These are phyloP conservation scores for Paramecium tetraurelia DNA, from an alignment of 73 alveolate species.

Conservation along the genomic window DNA sequence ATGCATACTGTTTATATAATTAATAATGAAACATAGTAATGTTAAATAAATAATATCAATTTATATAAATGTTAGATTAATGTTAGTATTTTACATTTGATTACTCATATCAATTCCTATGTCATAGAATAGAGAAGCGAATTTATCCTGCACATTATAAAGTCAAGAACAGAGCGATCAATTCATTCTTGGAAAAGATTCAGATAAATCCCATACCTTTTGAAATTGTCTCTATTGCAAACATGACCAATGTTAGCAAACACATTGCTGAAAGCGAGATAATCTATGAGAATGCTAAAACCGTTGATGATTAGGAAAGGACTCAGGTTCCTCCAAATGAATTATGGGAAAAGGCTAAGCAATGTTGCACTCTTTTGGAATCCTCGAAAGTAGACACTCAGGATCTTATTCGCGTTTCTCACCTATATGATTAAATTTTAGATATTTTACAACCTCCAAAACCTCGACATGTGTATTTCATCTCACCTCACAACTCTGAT, in stretches of 20 bases:
- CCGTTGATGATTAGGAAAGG: background rate
- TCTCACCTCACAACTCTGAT: background rate
- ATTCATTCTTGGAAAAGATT: background rate
- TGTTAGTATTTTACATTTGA: conserved; percentile 1
- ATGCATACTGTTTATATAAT: background rate
- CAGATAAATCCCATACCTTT: background rate
- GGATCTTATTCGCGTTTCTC: background rate
- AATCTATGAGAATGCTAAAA: conserved; percentile 10
- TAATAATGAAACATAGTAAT: background rate
- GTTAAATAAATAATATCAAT: background rate
- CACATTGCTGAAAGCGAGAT: background rate
- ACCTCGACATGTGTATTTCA: background rate
- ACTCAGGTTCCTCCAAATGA: conserved; percentile 16
- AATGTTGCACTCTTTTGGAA: background rate
- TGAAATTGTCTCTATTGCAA: background rate
- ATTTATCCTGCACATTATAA: background rate
- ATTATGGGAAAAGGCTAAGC: background rate
- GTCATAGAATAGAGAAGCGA: background rate
- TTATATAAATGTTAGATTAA: background rate
- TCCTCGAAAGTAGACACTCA: background rate
- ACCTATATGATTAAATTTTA: background rate
- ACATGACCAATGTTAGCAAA: background rate
- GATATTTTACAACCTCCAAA: background rate
- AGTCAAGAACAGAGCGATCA: background rate
- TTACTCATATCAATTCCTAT: background rate